A percentile compares a stretch with the other conserved stretches of the same genome.
Evolutionary conservation across 1,139 yeast species (phyloP).

Genomic region (Yamadazyma kanchanaburiensis): DNA sequence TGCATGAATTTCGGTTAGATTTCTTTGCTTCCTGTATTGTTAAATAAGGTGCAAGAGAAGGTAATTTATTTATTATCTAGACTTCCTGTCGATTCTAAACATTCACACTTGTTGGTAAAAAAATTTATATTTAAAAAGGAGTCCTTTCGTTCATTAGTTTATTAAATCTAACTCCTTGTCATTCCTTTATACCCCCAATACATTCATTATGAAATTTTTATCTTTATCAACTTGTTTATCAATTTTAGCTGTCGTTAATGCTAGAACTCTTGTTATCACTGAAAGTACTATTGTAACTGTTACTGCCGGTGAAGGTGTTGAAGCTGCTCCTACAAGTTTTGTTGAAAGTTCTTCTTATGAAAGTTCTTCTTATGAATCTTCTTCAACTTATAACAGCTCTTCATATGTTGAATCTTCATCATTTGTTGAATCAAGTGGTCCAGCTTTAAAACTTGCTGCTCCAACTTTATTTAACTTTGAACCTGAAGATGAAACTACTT

Average conservation of each 20-base stretch:
- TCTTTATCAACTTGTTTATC: constrained; percentile 14
- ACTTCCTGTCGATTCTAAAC: background rate
- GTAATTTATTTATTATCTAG: too few relatives aligned
- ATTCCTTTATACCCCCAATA: constrained; percentile 1
- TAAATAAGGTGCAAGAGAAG: too few relatives aligned
- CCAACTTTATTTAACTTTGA: too few relatives aligned
- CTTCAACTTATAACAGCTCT: background rate
- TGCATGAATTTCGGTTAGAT: too few relatives aligned
- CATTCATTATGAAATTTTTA: constrained; percentile 15
- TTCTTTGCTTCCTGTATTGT: too few relatives aligned
- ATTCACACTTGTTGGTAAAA: too few relatives aligned
- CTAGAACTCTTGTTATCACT: constrained; percentile 16
- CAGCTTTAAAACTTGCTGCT: too few relatives aligned
- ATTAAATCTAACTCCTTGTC: background rate
- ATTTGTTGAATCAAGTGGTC: constrained; percentile 5
- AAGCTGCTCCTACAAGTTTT: constrained; percentile 6
- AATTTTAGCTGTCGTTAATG: constrained; percentile 13
- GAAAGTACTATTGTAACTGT: constrained; percentile 16
- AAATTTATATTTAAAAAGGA: too few relatives aligned
- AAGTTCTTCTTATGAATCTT: background rate
- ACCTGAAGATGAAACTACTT: too few relatives aligned
- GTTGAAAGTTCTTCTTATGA: constrained; percentile 1
- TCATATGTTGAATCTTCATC: background rate
- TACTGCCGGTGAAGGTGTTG: constrained; percentile 11
- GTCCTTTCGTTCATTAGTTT: too few relatives aligned